A percentile compares a stretch with the other conserved stretches of the same genome.
These are phyloP conservation scores for Penicillium brevicompactum DNA, from an alignment of 2,329 filamentous ascomycete species.

Conservation along the genomic window DNA sequence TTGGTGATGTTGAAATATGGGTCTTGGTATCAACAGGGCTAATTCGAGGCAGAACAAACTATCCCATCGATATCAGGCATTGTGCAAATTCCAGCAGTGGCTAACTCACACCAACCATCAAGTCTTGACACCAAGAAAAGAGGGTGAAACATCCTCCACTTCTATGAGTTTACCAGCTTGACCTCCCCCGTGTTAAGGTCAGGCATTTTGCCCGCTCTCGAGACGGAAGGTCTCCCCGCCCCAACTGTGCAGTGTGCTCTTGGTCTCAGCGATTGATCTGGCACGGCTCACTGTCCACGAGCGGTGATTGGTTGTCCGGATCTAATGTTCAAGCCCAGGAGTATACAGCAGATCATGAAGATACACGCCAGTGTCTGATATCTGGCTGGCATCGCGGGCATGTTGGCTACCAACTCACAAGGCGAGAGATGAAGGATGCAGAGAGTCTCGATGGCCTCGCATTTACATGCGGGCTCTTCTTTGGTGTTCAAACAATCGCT, in stretches of 20 bases:
- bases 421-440: too few species aligned
- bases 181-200: neutral
- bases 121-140: neutral
- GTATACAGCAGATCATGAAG: too few species aligned
- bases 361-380: too few species aligned
- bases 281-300: neutral
- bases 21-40: neutral
- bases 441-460: too few species aligned
- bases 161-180: too few species aligned
- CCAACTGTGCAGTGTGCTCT: neutral
- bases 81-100: slow-evolving; percentile 18
- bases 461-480: too few species aligned
- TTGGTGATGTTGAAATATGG: slow-evolving; percentile 2
- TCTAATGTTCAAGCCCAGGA: too few species aligned
- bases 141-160: neutral
- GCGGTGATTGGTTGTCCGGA: too few species aligned
- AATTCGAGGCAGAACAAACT: slow-evolving; percentile 16
- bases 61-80: slow-evolving; percentile 18
- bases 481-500: too few species aligned
- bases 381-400: too few species aligned
- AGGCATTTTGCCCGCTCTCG: slow-evolving; percentile 7
- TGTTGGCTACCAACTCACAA: too few species aligned
- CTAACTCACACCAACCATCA: slow-evolving; percentile 5
- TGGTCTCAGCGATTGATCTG: neutral
- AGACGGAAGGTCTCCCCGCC: slow-evolving; percentile 23